Evolutionary conservation across 148 eudicot species (phyloP).

Genomic region (Vaccinium myrtillus): DNA sequence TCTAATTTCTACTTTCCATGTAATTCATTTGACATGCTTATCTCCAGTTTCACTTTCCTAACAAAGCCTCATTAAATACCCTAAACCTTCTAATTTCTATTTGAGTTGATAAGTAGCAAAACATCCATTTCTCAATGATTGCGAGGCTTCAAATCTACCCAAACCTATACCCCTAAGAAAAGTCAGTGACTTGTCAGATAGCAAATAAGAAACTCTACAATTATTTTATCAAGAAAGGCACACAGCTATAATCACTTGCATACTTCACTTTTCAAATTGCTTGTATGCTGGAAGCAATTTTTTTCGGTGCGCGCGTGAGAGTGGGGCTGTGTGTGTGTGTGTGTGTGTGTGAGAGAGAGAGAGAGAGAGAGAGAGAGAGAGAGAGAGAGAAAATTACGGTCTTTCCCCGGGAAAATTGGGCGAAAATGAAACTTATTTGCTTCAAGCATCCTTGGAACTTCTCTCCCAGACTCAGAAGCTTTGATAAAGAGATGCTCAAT

Average conservation of each 20-base stretch:
- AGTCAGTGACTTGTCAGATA: not conserved
- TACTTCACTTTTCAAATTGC: not conserved
- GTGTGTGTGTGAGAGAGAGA: not conserved
- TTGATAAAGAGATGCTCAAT: slow-evolving; percentile 67
- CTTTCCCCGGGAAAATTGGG: slow-evolving; percentile 63
- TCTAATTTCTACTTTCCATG: not conserved
- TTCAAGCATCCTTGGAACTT: slow-evolving; percentile 94
- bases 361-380: not conserved
- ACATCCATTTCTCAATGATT: not conserved
- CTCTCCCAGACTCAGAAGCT: slow-evolving; percentile 88
- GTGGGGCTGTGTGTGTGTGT: not conserved
- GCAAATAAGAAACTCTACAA: not conserved
- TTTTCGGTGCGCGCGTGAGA: not conserved
- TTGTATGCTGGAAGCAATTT: not conserved
- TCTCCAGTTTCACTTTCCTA: not conserved
- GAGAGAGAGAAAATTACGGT: slow-evolving; percentile 45
- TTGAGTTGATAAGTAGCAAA: not conserved
- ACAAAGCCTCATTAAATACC: slow-evolving; percentile 8
- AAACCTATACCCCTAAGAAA: not conserved
- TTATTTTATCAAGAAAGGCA: slow-evolving; percentile 2
- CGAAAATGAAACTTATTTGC: slow-evolving; percentile 95
- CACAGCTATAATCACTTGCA: not conserved
- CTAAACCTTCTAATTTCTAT: not conserved
- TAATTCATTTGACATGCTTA: slow-evolving; percentile 2
- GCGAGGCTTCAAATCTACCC: not conserved